Conservation (phyloP, 2,329 filamentous ascomycete genomes). For the Ceratocystis albifundus region DNA sequence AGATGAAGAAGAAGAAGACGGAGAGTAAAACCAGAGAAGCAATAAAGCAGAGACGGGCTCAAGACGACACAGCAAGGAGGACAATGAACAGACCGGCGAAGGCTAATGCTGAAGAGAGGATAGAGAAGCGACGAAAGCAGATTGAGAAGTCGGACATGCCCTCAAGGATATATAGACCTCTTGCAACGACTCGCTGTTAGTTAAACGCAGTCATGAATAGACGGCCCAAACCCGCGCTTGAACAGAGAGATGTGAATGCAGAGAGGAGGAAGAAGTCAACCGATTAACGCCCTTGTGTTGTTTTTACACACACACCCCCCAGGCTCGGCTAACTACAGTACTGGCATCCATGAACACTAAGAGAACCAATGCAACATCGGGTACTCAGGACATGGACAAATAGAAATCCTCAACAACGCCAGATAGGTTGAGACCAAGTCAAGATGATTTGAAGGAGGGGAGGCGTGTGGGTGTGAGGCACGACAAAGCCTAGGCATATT, state of each 20-base stretch:
- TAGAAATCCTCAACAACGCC: no score
- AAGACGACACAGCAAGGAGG: background rate
- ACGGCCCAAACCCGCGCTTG: background rate
- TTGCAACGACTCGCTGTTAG: background rate
- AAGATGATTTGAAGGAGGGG: no score
- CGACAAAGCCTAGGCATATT: background rate
- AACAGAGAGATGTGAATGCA: background rate
- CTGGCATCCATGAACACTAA: no score
- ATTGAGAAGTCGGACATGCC: background rate
- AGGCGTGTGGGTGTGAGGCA: no score
- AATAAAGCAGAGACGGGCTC: background rate
- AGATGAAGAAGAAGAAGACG: background rate
- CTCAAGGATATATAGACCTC: conserved; percentile 5
- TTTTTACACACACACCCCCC: background rate
- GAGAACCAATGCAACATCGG: no score
- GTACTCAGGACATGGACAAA: no score
- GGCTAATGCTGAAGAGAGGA: background rate
- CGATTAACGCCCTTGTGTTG: background rate
- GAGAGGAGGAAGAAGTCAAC: background rate
- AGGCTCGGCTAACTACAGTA: background rate
- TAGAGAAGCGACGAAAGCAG: background rate
- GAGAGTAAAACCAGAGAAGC: background rate
- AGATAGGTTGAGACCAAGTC: no score
- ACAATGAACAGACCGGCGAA: background rate
- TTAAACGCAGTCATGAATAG: background rate